Base-by-base conservation (phyloP, 225 moss, liverwort and hornwort species). In the Bryum argenteum region DNA sequence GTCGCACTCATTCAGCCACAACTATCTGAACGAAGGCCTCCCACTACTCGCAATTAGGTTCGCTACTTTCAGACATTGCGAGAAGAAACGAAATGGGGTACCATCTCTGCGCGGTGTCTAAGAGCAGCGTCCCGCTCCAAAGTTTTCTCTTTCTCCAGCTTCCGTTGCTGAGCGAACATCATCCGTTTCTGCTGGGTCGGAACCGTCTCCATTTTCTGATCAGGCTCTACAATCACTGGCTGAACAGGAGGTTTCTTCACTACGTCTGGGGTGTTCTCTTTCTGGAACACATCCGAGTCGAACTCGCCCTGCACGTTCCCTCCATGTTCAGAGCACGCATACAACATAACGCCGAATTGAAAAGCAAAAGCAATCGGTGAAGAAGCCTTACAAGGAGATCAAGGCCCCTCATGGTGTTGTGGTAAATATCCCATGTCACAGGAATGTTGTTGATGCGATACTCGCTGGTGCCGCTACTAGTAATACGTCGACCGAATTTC, bases 371-470 rank as follows among this genome's bases (percentile, higher is more conserved):
- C 3, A 48, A 15, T 47, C 5, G n/a, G 2, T 13, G 55, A 9
- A 77, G 69, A 78, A 84, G 77, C 69, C 83, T 90, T 67, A 96
- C 96, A 22, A 90, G 85, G 61, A 96, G 87, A 52, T 91, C 89
- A 16, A 93, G 83, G 33, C 90, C 75, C 50, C 82, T 89, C 93
- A 93, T 89, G 70, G 84, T 93, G 59, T 81, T 91, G 67, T 87
- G 90, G 69, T 91, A 93, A 17, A 88, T 91, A 58, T 90, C 93
- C 96, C 96, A 96, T 47, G 90, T 81, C 42, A 93, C 96, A 71
- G 72, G 73, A 33, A 82, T 84, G 78, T 84, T 87, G 74, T 89
- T 85, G 51, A 96, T 87, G 39, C 70, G 88, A 62, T 91, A 96
- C 54, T 96, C 95, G 71, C 95, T 96, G 19, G 82, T 85, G 58